Base-by-base conservation (phyloP, 805 yeast species). In the Metschnikowia vanudenii region DNA sequence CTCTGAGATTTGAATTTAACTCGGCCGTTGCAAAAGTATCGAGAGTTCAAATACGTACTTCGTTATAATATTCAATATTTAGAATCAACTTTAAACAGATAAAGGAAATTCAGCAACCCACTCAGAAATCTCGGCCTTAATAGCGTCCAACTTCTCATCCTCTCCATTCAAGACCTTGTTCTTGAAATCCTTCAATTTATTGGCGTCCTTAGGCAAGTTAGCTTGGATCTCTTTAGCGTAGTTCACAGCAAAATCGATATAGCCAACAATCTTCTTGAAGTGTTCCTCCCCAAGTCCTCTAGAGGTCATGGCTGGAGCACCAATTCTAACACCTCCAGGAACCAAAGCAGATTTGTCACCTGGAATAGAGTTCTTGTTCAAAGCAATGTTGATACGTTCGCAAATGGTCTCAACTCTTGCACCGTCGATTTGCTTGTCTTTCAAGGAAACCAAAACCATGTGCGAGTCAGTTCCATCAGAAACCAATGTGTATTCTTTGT, bases 251-350 rank as follows among this genome's bases (percentile, higher is more conserved):
- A 87, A 50, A 39, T 54, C 58, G 12, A 55, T 52, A 79, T 82
- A 91, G 55, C 76, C 73, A 44, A 84, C 96, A 60, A 92, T 86
- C 63, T 78, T 81, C 59, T 70, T 78, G 69, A 92, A 94, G 65
- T 94, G 97, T 50, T 75, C 84, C 68, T 87, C 90, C 50, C 90
- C 87, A 60, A 90, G 81, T 57, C 99, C 99, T 76, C 99, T 88
- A 49, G 97, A 88, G 54, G 97, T 82, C 98, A 92, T 92, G 47
- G 97, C 97, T 56, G 99, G 99, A 42, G 99, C 87, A 64, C 99
- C 99, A 52, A 92, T 85, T 75, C 99, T 87, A 55, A 92, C 82
- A 68, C 99, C 99, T 60, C 96, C 92, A 66, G 99, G 98, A 54
- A 90, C 92, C 54, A 92, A 79, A 44, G 98, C 98, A 37, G 96